Evolutionary conservation across 345 rosid species (phyloP).

Genomic region (Trapa bicornis): DNA sequence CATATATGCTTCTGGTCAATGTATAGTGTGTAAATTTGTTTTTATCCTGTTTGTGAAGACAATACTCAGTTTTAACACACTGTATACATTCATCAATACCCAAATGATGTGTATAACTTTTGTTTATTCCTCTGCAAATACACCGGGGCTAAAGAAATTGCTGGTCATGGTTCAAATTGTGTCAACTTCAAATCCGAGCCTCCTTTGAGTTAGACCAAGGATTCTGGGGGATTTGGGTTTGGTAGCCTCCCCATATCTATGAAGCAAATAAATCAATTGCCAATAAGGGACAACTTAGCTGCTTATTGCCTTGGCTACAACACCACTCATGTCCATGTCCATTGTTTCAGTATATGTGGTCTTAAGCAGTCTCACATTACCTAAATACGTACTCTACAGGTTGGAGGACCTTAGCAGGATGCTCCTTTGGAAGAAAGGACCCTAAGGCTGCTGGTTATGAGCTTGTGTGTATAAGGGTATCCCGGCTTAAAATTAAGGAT

Average conservation of each 20-base stretch:
- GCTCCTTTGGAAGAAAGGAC: slow-evolving; percentile 87
- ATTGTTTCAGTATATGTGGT: slow-evolving; percentile 9
- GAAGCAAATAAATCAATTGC: not conserved
- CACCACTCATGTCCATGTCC: slow-evolving; percentile 9
- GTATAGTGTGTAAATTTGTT: not conserved
- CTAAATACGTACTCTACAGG: slow-evolving; percentile 23
- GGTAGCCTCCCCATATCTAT: slow-evolving; percentile 12
- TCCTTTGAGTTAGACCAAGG: not conserved
- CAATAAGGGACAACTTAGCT: slow-evolving; percentile 25
- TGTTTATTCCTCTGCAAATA: not conserved
- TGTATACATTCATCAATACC: not conserved
- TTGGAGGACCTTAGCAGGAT: slow-evolving; percentile 93
- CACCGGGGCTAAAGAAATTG: not conserved
- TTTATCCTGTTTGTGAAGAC: not conserved
- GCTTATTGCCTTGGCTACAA: slow-evolving; percentile 52
- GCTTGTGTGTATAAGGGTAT: not conserved
- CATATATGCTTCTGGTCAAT: not conserved
- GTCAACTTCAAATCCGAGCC: not conserved
- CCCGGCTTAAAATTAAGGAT: slow-evolving; percentile 31
- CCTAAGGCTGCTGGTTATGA: slow-evolving; percentile 47
- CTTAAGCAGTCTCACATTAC: not conserved
- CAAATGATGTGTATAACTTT: not conserved
- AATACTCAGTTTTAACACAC: not conserved
- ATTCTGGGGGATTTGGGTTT: slow-evolving; percentile 1
- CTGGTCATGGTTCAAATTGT: not conserved